These are phyloP conservation scores for Blastomyces emzantsi DNA, from an alignment of 2,329 filamentous ascomycete species.

Conservation along the genomic window DNA sequence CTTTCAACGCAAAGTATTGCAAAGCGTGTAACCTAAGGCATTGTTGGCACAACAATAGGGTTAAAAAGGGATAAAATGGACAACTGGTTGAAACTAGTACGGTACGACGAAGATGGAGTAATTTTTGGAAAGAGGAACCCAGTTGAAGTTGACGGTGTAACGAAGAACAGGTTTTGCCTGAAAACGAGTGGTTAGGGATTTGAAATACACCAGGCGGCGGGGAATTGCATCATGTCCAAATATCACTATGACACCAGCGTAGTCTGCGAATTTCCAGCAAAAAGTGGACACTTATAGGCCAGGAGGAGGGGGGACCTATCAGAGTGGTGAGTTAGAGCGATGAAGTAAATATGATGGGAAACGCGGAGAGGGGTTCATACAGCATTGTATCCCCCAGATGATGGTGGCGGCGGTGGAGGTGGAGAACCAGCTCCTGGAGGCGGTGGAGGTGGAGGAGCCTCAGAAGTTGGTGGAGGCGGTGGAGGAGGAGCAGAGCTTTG, in stretches of 20 bases:
- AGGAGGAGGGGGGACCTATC: conserved; percentile 44
- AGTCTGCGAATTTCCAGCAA: neutral
- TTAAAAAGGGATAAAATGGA: neutral
- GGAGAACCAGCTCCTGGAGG: conserved; percentile 53
- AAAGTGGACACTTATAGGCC: conserved; percentile 31
- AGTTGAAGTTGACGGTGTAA: neutral
- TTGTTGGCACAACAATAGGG: neutral
- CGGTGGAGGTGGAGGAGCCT: conserved; percentile 51
- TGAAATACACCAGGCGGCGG: neutral
- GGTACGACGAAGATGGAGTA: neutral
- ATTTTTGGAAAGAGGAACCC: neutral
- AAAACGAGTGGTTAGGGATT: neutral
- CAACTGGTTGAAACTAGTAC: neutral
- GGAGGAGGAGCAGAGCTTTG: conserved; percentile 46
- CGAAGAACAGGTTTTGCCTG: neutral
- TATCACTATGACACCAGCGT: neutral
- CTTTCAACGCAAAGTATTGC: neutral
- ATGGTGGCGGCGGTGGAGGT: conserved; percentile 45
- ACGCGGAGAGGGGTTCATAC: conserved; percentile 38
- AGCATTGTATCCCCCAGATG: conserved; percentile 53
- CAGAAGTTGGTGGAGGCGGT: conserved; percentile 53
- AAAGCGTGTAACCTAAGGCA: neutral
- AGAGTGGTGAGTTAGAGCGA: neutral
- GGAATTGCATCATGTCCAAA: neutral
- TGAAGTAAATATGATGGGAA: too few relatives aligned